A percentile compares a stretch with the other conserved stretches of the same genome.
These are phyloP conservation scores for Colletotrichum siamense DNA, from an alignment of 2,329 filamentous ascomycete genomes.

Conservation along the genomic window DNA sequence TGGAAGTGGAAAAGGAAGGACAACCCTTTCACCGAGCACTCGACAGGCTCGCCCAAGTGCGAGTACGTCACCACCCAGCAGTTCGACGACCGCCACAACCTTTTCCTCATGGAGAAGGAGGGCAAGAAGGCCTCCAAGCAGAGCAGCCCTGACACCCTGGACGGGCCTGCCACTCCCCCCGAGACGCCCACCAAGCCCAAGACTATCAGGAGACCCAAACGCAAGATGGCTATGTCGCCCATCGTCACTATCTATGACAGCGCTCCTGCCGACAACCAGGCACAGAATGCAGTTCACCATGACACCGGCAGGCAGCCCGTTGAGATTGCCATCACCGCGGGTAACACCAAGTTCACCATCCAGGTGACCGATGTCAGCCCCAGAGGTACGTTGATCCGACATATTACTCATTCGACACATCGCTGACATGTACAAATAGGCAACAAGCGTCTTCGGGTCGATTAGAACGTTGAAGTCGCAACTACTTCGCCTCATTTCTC, in stretches of 20 bases:
- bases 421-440: neutral
- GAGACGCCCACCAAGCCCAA: neutral
- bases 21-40: neutral
- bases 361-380: neutral
- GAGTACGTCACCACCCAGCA: neutral
- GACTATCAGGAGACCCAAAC: too few relatives aligned
- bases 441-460: neutral
- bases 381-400: neutral
- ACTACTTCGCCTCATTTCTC: neutral
- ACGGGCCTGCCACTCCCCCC: neutral
- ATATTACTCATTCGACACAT: too few relatives aligned
- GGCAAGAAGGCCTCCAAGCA: neutral
- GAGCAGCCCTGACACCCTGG: rapidly evolving
- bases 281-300: neutral
- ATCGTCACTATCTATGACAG: neutral
- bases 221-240: neutral
- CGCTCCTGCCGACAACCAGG: neutral
- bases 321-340: neutral
- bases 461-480: rapidly evolving
- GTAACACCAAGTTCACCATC: neutral
- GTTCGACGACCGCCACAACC: neutral
- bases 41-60: neutral
- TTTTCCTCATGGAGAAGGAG: neutral
- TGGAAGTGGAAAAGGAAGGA: slow-evolving; percentile 15
- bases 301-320: neutral